These are phyloP conservation scores for Aspergillus ruber DNA, from an alignment of 2,329 filamentous ascomycete species.

Conservation along the genomic window DNA sequence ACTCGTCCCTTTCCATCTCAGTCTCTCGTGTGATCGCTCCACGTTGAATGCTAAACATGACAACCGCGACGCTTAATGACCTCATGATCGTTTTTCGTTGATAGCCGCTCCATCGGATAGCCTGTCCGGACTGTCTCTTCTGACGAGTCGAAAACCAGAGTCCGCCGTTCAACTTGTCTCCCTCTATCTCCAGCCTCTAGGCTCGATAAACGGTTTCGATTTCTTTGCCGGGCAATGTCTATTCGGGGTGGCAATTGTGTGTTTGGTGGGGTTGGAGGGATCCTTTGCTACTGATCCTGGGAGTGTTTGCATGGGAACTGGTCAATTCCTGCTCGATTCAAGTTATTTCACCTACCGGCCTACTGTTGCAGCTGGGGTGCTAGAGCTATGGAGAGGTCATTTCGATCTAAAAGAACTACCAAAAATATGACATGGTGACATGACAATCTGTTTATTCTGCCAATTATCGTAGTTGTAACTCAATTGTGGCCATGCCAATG, in stretches of 20 bases:
- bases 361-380: conserved; percentile 6
- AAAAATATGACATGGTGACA: conserved; percentile 10
- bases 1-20: conserved; percentile 52
- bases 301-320: conserved; percentile 25
- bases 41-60: conserved; percentile 35
- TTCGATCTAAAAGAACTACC: background rate
- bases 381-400: conserved; percentile 31
- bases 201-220: conserved; percentile 26
- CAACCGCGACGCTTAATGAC: conserved; percentile 29
- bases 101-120: conserved; percentile 15
- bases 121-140: conserved; percentile 16
- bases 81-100: conserved; percentile 23
- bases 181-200: conserved; percentile 20
- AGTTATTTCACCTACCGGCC: conserved; percentile 13
- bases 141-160: conserved; percentile 18
- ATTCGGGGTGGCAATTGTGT: conserved; percentile 24
- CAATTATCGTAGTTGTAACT: conserved; percentile 17
- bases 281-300: conserved; percentile 13
- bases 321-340: conserved; percentile 25
- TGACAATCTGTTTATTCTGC: conserved; percentile 5
- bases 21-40: conserved; percentile 31
- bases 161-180: conserved; percentile 20
- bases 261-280: conserved; percentile 31
- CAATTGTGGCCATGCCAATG: conserved; percentile 2
- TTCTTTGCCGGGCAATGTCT: conserved; percentile 17